These are phyloP conservation scores for Intubia oerlemansii DNA, from an alignment of 2,329 filamentous ascomycete genomes.

Conservation along the genomic window DNA sequence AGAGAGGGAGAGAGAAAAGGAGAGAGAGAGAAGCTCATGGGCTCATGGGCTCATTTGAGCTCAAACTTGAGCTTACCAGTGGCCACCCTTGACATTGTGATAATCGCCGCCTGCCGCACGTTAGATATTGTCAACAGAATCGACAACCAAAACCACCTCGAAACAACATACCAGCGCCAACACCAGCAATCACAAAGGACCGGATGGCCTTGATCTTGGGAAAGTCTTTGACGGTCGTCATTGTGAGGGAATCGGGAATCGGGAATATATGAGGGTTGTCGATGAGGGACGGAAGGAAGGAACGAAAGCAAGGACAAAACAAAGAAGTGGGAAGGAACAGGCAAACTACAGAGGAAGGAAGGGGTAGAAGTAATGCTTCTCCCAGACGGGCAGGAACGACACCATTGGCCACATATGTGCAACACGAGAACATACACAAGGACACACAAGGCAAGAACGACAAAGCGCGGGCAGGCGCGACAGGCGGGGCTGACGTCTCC, in stretches of 20 bases:
- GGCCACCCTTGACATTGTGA: conserved; percentile 67
- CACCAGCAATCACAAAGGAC: conserved; percentile 49
- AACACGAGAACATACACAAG: too few species aligned
- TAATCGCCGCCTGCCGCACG: conserved; percentile 66
- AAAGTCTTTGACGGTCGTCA: conserved; percentile 34
- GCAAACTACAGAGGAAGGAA: conserved; percentile 1
- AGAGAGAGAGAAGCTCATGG: background rate
- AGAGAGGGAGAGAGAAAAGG: background rate
- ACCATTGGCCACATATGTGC: too few species aligned
- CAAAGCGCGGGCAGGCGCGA: too few species aligned
- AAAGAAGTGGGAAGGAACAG: background rate
- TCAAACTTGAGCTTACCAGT: conserved; percentile 45
- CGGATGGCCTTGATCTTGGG: conserved; percentile 57
- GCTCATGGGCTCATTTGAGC: too few species aligned
- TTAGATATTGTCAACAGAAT: conserved; percentile 10
- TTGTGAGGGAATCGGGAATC: conserved; percentile 9
- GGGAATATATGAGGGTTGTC: too few species aligned
- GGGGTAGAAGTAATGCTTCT: conserved; percentile 3
- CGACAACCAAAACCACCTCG: too few species aligned
- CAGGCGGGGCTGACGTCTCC: too few species aligned
- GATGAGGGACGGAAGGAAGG: too few species aligned
- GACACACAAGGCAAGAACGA: too few species aligned
- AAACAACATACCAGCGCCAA: conserved; percentile 25
- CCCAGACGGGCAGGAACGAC: too few species aligned
- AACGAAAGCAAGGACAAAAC: conserved; percentile 1